Percentiles rank a stretch among this genome's conserved stretches.
These are phyloP conservation scores for Monocercomonoides exilis DNA, from an alignment of 78 protist species.

Conservation along the genomic window DNA sequence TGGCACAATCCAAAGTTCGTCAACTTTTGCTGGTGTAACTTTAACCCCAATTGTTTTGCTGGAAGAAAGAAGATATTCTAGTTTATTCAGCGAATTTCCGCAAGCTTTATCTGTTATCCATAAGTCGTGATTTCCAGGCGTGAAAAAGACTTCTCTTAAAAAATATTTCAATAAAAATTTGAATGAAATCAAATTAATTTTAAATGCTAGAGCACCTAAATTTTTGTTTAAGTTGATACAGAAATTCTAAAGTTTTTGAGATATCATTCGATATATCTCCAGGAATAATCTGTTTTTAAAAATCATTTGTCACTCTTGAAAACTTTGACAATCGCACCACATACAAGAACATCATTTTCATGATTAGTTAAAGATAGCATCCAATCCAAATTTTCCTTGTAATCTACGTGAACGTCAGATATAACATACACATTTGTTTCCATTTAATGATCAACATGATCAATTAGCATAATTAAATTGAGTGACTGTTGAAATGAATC, in stretches of 20 bases:
- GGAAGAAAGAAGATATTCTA: neutral
- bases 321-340: no score
- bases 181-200: no score
- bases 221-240: no score
- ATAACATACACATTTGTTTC: neutral
- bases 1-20: neutral
- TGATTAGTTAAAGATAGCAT: no score
- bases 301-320: neutral
- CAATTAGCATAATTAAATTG: no score
- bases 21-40: neutral
- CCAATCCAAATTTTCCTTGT: neutral
- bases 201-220: no score
- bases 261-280: neutral
- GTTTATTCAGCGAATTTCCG: neutral
- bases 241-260: neutral
- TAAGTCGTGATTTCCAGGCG: conserved; percentile 17
- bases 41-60: neutral
- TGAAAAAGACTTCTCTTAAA: conserved; percentile 2
- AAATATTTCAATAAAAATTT: neutral
- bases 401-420: neutral
- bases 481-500: no score
- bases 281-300: neutral
- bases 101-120: neutral
- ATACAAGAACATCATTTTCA: no score
- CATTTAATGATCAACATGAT: no score